phyloP scores from a whole-genome alignment of 768 basidiomycete genomes.

The Naganishia friedmannii region DNA sequence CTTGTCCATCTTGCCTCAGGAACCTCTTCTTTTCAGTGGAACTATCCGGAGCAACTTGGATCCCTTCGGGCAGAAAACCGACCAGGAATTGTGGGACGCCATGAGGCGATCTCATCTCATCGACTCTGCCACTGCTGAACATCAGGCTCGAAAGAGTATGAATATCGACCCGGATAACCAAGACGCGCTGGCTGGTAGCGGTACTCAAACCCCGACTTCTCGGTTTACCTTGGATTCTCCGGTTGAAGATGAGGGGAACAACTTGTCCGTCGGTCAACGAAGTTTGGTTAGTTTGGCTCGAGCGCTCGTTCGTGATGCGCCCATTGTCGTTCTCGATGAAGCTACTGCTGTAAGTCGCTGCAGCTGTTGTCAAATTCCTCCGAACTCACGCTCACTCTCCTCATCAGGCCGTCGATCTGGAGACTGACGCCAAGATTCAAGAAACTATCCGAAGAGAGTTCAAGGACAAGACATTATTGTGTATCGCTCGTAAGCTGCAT shows the following conservation, averaged over 20 bases:
- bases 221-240: slow-evolving; percentile 78
- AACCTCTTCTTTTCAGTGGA: slow-evolving; percentile 55
- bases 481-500: slow-evolving; percentile 76
- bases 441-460: slow-evolving; percentile 85
- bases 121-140: slow-evolving; percentile 43
- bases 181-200: not conserved
- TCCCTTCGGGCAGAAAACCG: slow-evolving; percentile 68
- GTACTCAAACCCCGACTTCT: slow-evolving; percentile 34
- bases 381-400: slow-evolving; percentile 5
- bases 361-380: slow-evolving; percentile 21
- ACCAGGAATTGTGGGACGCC: slow-evolving; percentile 73
- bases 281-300: slow-evolving; percentile 82
- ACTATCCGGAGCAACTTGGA: slow-evolving; percentile 77
- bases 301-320: slow-evolving; percentile 79
- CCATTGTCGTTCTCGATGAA: slow-evolving; percentile 68
- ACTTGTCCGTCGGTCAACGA: slow-evolving; percentile 72
- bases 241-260: slow-evolving; percentile 82
- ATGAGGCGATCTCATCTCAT: slow-evolving; percentile 79
- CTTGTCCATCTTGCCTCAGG: slow-evolving; percentile 69
- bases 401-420: slow-evolving; percentile 58
- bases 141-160: slow-evolving; percentile 26
- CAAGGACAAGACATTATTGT: slow-evolving; percentile 75
- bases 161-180: slow-evolving; percentile 15
- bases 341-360: slow-evolving; percentile 76
- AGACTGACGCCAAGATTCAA: slow-evolving; percentile 87